phyloP scores from a whole-genome alignment of 2,329 filamentous ascomycete species.

The Cladosporium sp. region DNA sequence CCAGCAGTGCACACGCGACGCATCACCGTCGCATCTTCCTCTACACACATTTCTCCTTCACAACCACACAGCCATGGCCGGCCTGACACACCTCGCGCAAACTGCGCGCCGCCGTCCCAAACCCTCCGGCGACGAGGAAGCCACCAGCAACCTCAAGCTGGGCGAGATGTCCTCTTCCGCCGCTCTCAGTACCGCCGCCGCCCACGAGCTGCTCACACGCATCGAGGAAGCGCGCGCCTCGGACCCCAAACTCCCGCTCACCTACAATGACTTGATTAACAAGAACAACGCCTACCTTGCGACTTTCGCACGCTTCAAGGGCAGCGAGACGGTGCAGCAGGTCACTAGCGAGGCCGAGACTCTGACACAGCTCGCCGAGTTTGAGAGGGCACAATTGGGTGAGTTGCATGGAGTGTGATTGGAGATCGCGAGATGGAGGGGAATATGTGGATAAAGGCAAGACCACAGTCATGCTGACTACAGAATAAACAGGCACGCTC shows the following conservation, averaged over 20 bases:
- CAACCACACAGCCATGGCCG: conserved; percentile 31
- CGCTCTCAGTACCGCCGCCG: conserved; percentile 88
- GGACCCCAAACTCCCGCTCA: conserved; percentile 69
- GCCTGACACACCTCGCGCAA: conserved; percentile 26
- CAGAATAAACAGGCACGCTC: conserved; percentile 68
- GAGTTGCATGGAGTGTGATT: conserved; percentile 36
- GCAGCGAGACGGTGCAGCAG: conserved; percentile 89
- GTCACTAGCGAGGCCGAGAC: conserved; percentile 71
- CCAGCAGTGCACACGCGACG: neutral
- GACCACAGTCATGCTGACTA: conserved; percentile 1
- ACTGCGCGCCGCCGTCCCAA: conserved; percentile 63
- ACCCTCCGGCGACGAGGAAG: conserved; percentile 81
- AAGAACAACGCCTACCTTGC: conserved; percentile 93
- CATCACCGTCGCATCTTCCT: neutral
- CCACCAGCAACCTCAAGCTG: conserved; percentile 74
- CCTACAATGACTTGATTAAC: conserved; percentile 53
- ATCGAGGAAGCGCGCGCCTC: conserved; percentile 59
- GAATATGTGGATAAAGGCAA: neutral
- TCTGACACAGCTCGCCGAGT: conserved; percentile 57
- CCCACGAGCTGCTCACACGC: conserved; percentile 86
- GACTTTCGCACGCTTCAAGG: conserved; percentile 92
- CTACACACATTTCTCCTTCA: neutral
- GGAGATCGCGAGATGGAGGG: neutral
- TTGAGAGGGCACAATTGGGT: conserved; percentile 93
- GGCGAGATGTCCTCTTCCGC: conserved; percentile 93